Evolutionary conservation across 73 alveolate species (phyloP), one percentile per base, ranked within the genome.

Genomic region (Paramecium pentaurelia): DNA sequence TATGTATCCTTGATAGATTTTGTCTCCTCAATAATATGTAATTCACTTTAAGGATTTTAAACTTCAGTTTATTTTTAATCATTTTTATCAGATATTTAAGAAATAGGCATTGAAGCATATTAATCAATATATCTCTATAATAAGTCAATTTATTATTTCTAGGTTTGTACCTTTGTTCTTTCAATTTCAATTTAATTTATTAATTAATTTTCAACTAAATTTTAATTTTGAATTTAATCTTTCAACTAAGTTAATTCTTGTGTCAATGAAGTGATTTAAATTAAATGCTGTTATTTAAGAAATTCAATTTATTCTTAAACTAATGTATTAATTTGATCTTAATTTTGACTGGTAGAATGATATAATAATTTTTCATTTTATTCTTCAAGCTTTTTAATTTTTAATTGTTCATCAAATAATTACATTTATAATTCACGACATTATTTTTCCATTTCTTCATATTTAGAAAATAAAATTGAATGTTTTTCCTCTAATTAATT

Each of bases 11-110:
- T 18, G 32, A 2, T 54, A n/a, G 3, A 12, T 54, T 54, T 54
- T n/a, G 0, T n/a, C 18, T 54, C 70, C 14, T 54, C 9, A 54
- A 16, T 54, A 18, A 54, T 4, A 4, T 54, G n/a, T 7, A 9
- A 8, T 7, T 58, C 32, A 71, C 28, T 14, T 51, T 28, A 4
- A 54, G 77, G 4, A 6, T 36, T 11, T 51, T 32, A 27, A 45
- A n/a, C 38, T 83, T 85, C 44, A 54, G 3, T n/a, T 42, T 20
- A 32, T 49, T 51, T 22, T 93, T 96, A 22, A 70, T 88, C 60
- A 95, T 87, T 71, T 96, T 96, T 73, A 54, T 54, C 70, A 18
- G 49, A 40, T 40, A 40, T 40, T 10, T 4, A 40, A 7, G 49
- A 40, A 40, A 40, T 40, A 40, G 49, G 25, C 32, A 54, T n/a